Evolutionary conservation across 495 filamentous ascomycete genomes (phyloP).

Genomic region (Amphirosellinia nigrospora): DNA sequence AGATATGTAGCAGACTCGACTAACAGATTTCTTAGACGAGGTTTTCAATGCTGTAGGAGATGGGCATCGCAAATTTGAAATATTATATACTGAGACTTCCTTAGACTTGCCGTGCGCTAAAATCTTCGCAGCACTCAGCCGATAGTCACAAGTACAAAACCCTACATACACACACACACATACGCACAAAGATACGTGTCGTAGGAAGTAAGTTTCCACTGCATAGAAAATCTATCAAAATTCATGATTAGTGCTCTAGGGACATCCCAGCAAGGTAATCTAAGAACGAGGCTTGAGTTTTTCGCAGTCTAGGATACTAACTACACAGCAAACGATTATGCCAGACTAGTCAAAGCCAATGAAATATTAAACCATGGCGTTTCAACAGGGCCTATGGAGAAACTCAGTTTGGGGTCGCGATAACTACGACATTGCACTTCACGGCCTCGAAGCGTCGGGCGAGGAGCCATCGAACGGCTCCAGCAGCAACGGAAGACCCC

Average conservation of each 20-base stretch:
- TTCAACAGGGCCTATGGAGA: background rate
- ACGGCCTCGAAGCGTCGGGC: conserved; percentile 23
- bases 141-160: background rate
- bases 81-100: too few relatives aligned
- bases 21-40: background rate
- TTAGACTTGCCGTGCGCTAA: background rate
- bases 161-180: background rate
- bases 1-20: background rate
- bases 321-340: background rate
- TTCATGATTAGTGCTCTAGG: background rate
- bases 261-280: background rate
- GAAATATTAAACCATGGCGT: background rate
- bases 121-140: background rate
- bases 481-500: background rate
- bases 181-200: background rate
- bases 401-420: conserved; percentile 35
- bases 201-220: background rate
- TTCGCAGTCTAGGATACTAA: background rate
- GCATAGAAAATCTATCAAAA: background rate
- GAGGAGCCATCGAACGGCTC: background rate
- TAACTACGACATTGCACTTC: conserved; percentile 28
- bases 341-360: too few relatives aligned
- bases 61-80: background rate
- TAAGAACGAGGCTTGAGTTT: background rate
- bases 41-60: too few relatives aligned